Conservation (phyloP, 108 stramenopile genomes). For the Pelagomonas calceolata region DNA sequence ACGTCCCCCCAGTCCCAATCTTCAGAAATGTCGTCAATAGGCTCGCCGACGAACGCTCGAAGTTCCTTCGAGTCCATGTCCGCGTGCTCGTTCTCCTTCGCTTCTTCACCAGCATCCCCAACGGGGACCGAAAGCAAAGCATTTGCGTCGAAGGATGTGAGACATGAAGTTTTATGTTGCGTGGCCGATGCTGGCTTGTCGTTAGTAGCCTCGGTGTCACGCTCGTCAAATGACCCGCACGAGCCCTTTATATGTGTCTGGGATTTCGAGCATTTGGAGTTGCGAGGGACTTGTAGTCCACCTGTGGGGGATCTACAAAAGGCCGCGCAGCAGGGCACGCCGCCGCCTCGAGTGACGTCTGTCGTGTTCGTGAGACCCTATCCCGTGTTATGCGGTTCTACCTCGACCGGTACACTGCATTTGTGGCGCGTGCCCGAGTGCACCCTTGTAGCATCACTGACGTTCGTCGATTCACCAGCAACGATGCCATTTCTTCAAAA, state of each 20-base stretch:
- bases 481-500: no score
- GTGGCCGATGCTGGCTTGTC: neutral
- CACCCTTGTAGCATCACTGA: neutral
- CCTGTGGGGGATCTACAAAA: neutral
- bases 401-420: neutral
- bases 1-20: no score
- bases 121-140: no score
- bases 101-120: no score
- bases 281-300: neutral
- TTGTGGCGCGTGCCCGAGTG: neutral
- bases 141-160: no score
- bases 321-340: no score
- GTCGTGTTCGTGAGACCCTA: neutral
- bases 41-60: no score
- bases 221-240: neutral
- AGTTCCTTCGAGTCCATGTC: no score
- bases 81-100: no score
- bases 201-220: neutral
- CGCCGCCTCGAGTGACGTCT: no score
- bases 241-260: neutral
- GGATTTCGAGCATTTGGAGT: neutral
- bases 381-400: neutral
- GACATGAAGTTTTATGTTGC: neutral
- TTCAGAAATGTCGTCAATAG: no score
- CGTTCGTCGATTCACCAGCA: neutral